Percentiles rank a stretch among this genome's conserved stretches.
These are phyloP conservation scores for Pichia cactophila DNA, from an alignment of 1,139 yeast species.

Conservation along the genomic window DNA sequence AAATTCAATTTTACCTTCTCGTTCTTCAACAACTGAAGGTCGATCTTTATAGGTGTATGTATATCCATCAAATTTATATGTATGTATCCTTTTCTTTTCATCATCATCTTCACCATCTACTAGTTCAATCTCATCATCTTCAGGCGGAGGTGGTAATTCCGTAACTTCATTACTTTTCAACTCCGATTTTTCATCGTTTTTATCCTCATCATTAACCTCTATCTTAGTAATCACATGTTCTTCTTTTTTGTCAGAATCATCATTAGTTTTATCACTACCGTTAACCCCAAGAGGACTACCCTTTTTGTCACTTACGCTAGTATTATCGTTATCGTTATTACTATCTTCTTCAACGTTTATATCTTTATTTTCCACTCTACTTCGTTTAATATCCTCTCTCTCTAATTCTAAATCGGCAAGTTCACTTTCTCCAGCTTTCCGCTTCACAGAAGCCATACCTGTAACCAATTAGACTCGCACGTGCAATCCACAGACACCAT, in stretches of 20 bases:
- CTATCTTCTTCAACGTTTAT: neutral
- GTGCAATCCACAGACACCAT: neutral
- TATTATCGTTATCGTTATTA: neutral
- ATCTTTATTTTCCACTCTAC: neutral
- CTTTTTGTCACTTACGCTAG: slow-evolving; percentile 13
- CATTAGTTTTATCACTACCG: neutral
- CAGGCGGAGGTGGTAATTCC: neutral
- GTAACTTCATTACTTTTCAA: slow-evolving; percentile 12
- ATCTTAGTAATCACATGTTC: neutral
- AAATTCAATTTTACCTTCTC: slow-evolving; percentile 85
- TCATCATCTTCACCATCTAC: slow-evolving; percentile 32
- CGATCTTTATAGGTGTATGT: slow-evolving; percentile 81
- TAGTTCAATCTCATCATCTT: slow-evolving; percentile 1
- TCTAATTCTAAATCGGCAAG: slow-evolving; percentile 1
- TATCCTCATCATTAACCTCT: neutral
- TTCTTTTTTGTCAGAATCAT: neutral
- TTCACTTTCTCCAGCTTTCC: slow-evolving; percentile 17
- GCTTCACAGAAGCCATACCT: slow-evolving; percentile 10
- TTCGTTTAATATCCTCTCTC: neutral
- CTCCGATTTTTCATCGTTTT: slow-evolving; percentile 14
- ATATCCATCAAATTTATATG: slow-evolving; percentile 67
- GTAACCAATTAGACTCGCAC: neutral
- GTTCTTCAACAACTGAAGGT: slow-evolving; percentile 89
- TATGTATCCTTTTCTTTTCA: slow-evolving; percentile 44
- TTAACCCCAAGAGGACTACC: slow-evolving; percentile 11